A percentile compares a stretch with the other conserved stretches of the same genome.
phyloP scores from a whole-genome alignment of 2,329 filamentous ascomycete species.

The Fusarium praegraminearum region DNA sequence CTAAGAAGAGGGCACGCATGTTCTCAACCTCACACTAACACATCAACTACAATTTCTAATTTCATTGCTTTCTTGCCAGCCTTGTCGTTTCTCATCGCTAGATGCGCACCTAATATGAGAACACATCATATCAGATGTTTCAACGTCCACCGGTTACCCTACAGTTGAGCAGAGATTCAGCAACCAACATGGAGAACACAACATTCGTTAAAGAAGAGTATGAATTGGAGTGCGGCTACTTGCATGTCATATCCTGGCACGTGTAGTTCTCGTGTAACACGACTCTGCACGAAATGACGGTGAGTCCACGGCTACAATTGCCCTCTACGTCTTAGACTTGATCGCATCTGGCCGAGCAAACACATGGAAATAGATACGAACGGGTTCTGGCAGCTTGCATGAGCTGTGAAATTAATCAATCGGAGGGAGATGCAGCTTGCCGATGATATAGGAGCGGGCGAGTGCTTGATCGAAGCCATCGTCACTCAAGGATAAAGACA shows the following conservation, averaged over 20 bases:
- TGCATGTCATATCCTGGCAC: constrained; percentile 2
- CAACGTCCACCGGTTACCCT: background rate
- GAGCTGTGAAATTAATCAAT: background rate
- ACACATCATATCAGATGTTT: background rate
- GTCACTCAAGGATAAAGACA: background rate
- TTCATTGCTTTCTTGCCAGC: rapidly evolving
- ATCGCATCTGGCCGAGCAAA: background rate
- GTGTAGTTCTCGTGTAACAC: constrained; percentile 6
- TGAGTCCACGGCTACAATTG: constrained; percentile 27
- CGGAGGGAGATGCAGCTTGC: background rate
- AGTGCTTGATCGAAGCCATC: constrained; percentile 16
- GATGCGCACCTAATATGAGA: too few relatives aligned
- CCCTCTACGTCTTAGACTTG: background rate
- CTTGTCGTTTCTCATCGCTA: background rate
- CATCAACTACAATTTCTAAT: background rate
- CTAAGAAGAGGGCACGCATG: background rate
- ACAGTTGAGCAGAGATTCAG: background rate
- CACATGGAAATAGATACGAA: background rate
- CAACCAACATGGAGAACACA: background rate
- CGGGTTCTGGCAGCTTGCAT: background rate
- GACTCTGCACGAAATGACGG: background rate
- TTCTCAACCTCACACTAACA: background rate
- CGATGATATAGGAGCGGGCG: background rate
- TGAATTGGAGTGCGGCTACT: constrained; percentile 5
- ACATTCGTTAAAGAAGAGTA: background rate